Evolutionary conservation across 306 rosid species (phyloP).

Genomic region (Astragalus membranaceus): DNA sequence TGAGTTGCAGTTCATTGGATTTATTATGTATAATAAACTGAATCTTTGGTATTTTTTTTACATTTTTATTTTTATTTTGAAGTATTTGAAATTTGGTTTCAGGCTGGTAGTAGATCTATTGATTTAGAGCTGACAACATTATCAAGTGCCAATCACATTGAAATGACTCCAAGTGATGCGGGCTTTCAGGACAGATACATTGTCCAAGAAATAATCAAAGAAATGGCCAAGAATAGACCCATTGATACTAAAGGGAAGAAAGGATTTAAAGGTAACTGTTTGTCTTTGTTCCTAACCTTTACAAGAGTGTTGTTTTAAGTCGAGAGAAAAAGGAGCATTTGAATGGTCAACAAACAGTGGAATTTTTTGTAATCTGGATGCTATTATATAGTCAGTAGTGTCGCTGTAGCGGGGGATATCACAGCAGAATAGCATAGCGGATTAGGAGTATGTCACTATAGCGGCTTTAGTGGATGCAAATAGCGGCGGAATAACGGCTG

Average conservation of each 20-base stretch:
- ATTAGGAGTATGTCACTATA: no score
- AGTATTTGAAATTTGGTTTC: constrained; percentile 21
- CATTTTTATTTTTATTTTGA: background rate
- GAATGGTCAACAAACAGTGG: background rate
- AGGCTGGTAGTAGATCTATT: constrained; percentile 93
- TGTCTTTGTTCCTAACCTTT: background rate
- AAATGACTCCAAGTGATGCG: constrained; percentile 89
- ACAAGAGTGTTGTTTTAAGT: background rate
- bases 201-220: constrained; percentile 93
- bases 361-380: background rate
- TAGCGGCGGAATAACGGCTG: no score
- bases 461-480: no score
- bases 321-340: background rate
- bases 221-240: constrained; percentile 85
- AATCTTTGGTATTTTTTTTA: background rate
- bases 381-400: no score
- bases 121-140: constrained; percentile 87
- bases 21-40: background rate
- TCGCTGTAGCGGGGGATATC: no score
- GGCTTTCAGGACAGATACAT: constrained; percentile 91
- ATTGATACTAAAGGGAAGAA: constrained; percentile 83
- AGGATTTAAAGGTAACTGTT: constrained; percentile 60
- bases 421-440: no score
- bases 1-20: background rate
- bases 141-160: constrained; percentile 80